Evolutionary conservation across 768 basidiomycete genomes (phyloP).

Genomic region (Trametes cubensis): DNA sequence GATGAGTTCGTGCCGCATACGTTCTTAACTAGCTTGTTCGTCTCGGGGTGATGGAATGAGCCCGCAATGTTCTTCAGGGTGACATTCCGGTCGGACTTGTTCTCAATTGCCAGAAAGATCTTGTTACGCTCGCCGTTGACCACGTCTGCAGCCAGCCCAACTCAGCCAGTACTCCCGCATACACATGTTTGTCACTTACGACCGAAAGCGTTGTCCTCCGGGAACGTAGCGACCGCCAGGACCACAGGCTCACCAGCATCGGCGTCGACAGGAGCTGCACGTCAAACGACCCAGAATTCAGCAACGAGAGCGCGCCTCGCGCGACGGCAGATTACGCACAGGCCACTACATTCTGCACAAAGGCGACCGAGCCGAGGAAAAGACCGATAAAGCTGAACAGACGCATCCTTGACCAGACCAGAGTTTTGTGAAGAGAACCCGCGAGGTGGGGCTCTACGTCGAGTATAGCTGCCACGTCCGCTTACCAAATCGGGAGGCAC

Average conservation of each 20-base stretch:
- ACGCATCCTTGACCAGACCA: slow-evolving; percentile 37
- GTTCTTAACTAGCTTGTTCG: slow-evolving; percentile 69
- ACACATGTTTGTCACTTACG: slow-evolving; percentile 53
- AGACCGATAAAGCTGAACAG: slow-evolving; percentile 34
- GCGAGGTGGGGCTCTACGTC: slow-evolving; percentile 5
- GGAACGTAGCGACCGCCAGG: slow-evolving; percentile 56
- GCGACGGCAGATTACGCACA: slow-evolving; percentile 24
- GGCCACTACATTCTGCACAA: slow-evolving; percentile 35
- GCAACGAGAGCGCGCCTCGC: background rate
- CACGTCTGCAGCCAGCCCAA: slow-evolving; percentile 55
- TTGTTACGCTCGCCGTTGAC: slow-evolving; percentile 83
- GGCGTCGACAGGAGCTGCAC: slow-evolving; percentile 28
- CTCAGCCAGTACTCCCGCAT: background rate
- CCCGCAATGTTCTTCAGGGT: slow-evolving; percentile 68
- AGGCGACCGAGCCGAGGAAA: slow-evolving; percentile 31
- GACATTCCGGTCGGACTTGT: slow-evolving; percentile 72
- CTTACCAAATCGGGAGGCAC: slow-evolving; percentile 18
- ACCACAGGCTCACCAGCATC: slow-evolving; percentile 57
- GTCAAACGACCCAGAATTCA: background rate
- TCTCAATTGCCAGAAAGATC: slow-evolving; percentile 67
- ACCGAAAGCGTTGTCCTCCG: slow-evolving; percentile 73
- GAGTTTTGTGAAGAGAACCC: slow-evolving; percentile 13
- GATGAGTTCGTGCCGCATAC: slow-evolving; percentile 32
- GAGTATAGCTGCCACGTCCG: slow-evolving; percentile 27
- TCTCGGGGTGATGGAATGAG: slow-evolving; percentile 67